Evolutionary conservation across 805 yeast genomes (phyloP).

Genomic region (Lachancea mirantina): DNA sequence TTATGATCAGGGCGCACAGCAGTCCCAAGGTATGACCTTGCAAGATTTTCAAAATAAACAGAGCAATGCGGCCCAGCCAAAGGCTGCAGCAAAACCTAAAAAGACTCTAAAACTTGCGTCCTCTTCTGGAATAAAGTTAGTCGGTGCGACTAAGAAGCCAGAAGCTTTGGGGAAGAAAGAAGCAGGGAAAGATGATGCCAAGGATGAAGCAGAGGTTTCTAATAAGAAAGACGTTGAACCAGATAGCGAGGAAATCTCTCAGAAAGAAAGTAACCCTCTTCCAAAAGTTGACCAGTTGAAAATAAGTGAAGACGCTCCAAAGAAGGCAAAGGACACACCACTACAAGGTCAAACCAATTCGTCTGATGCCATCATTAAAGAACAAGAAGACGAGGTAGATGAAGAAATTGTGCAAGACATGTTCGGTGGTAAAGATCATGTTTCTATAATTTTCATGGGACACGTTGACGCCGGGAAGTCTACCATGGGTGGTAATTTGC

Average conservation of each 20-base stretch:
- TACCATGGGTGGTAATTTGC: slow-evolving; percentile 97
- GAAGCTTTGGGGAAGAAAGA: slow-evolving; percentile 27
- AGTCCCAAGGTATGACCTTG: slow-evolving; percentile 57
- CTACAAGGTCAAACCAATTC: slow-evolving; percentile 18
- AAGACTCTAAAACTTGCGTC: slow-evolving; percentile 60
- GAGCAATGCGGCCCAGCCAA: slow-evolving; percentile 31
- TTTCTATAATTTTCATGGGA: slow-evolving; percentile 97
- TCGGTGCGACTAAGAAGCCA: slow-evolving; percentile 40
- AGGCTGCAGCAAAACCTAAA: slow-evolving; percentile 49
- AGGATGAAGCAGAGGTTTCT: slow-evolving; percentile 15
- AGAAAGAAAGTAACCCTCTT: slow-evolving; percentile 15
- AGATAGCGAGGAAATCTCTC: slow-evolving; percentile 14
- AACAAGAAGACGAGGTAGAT: slow-evolving; percentile 77
- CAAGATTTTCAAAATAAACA: slow-evolving; percentile 77
- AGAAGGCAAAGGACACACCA: slow-evolving; percentile 19
- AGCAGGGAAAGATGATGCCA: slow-evolving; percentile 21
- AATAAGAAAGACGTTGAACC: slow-evolving; percentile 11
- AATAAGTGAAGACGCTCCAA: slow-evolving; percentile 26
- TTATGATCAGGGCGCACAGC: slow-evolving; percentile 16
- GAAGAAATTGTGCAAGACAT: slow-evolving; percentile 82
- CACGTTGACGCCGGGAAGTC: slow-evolving; percentile 99
- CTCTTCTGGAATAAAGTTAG: slow-evolving; percentile 58
- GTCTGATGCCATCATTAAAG: slow-evolving; percentile 52
- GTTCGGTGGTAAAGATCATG: slow-evolving; percentile 97
- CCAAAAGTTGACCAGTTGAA: slow-evolving; percentile 29